Conservation (phyloP, 495 filamentous ascomycete genomes). For the Tuber aestivum region DNA sequence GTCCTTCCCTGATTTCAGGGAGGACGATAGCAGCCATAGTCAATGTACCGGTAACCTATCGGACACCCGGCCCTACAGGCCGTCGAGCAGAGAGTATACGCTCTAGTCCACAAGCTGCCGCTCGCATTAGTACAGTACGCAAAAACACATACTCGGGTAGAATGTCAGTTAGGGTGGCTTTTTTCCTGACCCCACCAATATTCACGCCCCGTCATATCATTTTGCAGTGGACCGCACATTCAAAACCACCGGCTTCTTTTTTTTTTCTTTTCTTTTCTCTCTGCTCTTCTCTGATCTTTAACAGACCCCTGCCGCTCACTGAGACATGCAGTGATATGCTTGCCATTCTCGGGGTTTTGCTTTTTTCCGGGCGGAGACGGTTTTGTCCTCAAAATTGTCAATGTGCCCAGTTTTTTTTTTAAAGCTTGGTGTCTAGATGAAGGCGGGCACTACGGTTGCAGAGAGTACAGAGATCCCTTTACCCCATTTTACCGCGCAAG, state of each 20-base stretch:
- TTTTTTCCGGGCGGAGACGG: slow-evolving; percentile 10
- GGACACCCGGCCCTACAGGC: slow-evolving; percentile 17
- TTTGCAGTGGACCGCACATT: slow-evolving; percentile 28
- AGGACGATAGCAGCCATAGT: background rate
- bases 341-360: slow-evolving; percentile 8
- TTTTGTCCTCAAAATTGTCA: slow-evolving; percentile 19
- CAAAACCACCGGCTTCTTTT: slow-evolving; percentile 29
- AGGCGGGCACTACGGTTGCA: slow-evolving; percentile 17
- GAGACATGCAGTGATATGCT: slow-evolving; percentile 23
- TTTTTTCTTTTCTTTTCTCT: no score
- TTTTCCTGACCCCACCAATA: slow-evolving; percentile 29
- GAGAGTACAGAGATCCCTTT: background rate
- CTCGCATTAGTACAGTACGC: slow-evolving; percentile 20
- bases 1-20: background rate
- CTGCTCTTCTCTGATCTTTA: no score
- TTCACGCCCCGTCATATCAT: slow-evolving; percentile 23
- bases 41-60: slow-evolving; percentile 1
- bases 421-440: slow-evolving; percentile 22
- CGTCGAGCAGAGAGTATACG: slow-evolving; percentile 8
- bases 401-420: slow-evolving; percentile 22
- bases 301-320: slow-evolving; percentile 21
- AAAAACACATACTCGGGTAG: background rate
- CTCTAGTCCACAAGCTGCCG: slow-evolving; percentile 22
- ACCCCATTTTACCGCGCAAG: slow-evolving; percentile 12
- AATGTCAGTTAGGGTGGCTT: slow-evolving; percentile 20